Evolutionary conservation across 306 rosid genomes (phyloP).

Genomic region (Pyrus pyrifolia): DNA sequence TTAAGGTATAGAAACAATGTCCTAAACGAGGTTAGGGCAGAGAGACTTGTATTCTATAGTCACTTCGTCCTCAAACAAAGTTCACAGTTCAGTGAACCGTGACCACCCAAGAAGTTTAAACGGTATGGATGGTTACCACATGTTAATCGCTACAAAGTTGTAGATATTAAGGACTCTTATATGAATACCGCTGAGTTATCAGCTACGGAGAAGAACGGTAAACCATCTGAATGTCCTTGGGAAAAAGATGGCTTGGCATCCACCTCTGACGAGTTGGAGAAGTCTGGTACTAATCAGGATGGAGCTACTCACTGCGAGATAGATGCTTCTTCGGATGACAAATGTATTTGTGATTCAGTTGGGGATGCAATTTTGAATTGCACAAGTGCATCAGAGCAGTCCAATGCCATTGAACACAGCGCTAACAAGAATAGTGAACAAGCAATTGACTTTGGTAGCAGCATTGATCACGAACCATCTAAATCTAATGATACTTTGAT

Average conservation of each 20-base stretch:
- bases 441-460: slow-evolving; percentile 20
- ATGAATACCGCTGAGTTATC: slow-evolving; percentile 8
- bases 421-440: slow-evolving; percentile 18
- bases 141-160: background rate
- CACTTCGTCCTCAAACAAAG: too few relatives aligned
- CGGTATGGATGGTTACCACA: too few relatives aligned
- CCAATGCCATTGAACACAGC: slow-evolving; percentile 24
- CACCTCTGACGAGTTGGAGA: slow-evolving; percentile 26
- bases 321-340: slow-evolving; percentile 18
- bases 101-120: too few relatives aligned
- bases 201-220: slow-evolving; percentile 21
- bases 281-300: slow-evolving; percentile 30
- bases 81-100: too few relatives aligned
- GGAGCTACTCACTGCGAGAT: slow-evolving; percentile 23
- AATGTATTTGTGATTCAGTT: slow-evolving; percentile 17
- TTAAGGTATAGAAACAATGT: too few relatives aligned
- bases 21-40: too few relatives aligned
- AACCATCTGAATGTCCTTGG: slow-evolving; percentile 12
- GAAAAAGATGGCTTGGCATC: slow-evolving; percentile 23
- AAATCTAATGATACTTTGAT: slow-evolving; percentile 24
- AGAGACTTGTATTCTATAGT: too few relatives aligned
- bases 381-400: slow-evolving; percentile 17
- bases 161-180: slow-evolving; percentile 32
- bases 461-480: slow-evolving; percentile 9
- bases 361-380: slow-evolving; percentile 18